Evolutionary conservation across 2,329 filamentous ascomycete genomes (phyloP), one percentile per base, ranked within the genome.

Genomic region (Sphaerulina musiva): DNA sequence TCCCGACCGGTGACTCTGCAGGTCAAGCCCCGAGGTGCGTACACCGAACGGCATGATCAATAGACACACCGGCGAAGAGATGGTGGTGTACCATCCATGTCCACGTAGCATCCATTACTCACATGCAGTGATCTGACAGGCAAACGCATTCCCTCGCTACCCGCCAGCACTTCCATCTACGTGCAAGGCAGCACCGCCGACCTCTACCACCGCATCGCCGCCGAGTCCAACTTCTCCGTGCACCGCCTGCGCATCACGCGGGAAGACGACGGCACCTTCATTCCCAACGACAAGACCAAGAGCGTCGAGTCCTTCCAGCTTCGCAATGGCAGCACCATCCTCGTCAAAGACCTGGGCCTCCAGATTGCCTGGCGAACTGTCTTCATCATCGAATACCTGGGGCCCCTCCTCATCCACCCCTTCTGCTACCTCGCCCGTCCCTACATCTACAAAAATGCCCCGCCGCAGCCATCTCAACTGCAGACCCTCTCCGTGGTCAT

Each of bases 331-430:
- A 81, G 80, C 59, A 76, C 77, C 17, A 73, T 98, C 46, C 83
- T 93, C 63, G 87, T 97, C 60, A 97, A 98, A 76, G 92, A 98
- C 70, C 79, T 98, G 31, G 93, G 93, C 12, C 82, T 85, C 46
- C 93, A 98, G 72, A 86, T 96, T 53, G 83, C 83, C 59, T 98
- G 93, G 93, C 85, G 84, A 60, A 93, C 89, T 57, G 92, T 97
- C 71, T 98, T 92, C 78, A 76, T 96, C 59, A 84, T 96, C 76
- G 93, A 98, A 74, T 98, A 98, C 73, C 74, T 93, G 61, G 93
- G 93, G 3, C 93, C 93, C 5, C 80, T 97, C 66, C 74, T 96
- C 66, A 87, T 97, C 74, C 91, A 96, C 75, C 81, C 82, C 43
- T 76, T 88, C 64, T 78, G 90, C 70, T 84, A 81, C 71, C 72